Conservation (phyloP, 2,329 filamentous ascomycete species). For the Podosphaera aphanis region DNA sequence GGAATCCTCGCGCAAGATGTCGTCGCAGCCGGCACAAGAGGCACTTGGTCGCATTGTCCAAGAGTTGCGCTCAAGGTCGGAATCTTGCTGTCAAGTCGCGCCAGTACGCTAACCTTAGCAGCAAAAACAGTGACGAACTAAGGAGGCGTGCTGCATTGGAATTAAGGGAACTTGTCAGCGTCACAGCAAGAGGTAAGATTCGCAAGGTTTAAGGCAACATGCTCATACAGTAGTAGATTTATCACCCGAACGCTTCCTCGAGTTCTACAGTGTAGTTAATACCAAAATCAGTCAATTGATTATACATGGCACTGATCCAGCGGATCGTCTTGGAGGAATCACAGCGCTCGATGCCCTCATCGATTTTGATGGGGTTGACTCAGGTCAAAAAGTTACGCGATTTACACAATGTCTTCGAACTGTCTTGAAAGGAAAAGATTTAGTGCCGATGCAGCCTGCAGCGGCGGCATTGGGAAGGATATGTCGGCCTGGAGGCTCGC, state of each 20-base stretch:
- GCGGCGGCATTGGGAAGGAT: conserved; percentile 75
- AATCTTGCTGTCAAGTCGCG: background rate
- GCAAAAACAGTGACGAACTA: conserved; percentile 14
- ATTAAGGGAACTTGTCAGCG: conserved; percentile 15
- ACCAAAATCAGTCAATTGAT: conserved; percentile 48
- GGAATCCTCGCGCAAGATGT: conserved; percentile 7
- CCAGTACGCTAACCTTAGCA: conserved; percentile 3
- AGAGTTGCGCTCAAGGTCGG: conserved; percentile 15
- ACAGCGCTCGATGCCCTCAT: conserved; percentile 81
- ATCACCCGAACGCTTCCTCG: conserved; percentile 52
- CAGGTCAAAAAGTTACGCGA: conserved; percentile 76
- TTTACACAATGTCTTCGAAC: conserved; percentile 79
- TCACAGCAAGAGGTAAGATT: conserved; percentile 15
- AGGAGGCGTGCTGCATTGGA: conserved; percentile 16
- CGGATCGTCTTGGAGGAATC: conserved; percentile 76
- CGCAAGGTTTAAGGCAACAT: background rate
- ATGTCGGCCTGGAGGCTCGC: conserved; percentile 72
- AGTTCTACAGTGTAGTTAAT: conserved; percentile 44
- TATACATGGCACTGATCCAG: conserved; percentile 63
- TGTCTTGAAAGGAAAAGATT: conserved; percentile 75
- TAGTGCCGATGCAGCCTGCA: conserved; percentile 71
- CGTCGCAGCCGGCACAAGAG: conserved; percentile 15
- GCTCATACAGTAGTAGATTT: conserved; percentile 32
- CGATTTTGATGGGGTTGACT: conserved; percentile 88
- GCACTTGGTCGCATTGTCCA: conserved; percentile 13